Evolutionary conservation across 805 yeast genomes (phyloP).

Genomic region (Yamadazyma nakazawae): DNA sequence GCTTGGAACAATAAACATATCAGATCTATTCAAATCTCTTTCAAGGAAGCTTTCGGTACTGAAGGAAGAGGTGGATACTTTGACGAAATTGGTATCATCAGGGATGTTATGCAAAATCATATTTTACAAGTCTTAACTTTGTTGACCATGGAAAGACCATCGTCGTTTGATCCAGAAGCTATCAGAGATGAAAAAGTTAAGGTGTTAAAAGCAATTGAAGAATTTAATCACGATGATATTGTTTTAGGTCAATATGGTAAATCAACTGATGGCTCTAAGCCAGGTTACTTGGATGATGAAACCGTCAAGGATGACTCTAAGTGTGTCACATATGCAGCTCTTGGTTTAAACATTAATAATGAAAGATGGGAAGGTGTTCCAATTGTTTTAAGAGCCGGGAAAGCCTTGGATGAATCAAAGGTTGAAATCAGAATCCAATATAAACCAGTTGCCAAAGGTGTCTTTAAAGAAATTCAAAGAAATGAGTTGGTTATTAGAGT

Average conservation of each 20-base stretch:
- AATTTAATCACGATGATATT: slow-evolving; percentile 62
- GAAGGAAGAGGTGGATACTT: slow-evolving; percentile 99
- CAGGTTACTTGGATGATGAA: slow-evolving; percentile 88
- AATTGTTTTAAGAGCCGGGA: slow-evolving; percentile 92
- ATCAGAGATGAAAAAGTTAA: slow-evolving; percentile 95
- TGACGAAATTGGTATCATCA: slow-evolving; percentile 88
- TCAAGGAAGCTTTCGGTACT: slow-evolving; percentile 98
- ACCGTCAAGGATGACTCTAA: slow-evolving; percentile 80
- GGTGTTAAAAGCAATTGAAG: slow-evolving; percentile 76
- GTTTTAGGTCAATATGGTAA: slow-evolving; percentile 84
- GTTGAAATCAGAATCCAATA: slow-evolving; percentile 95
- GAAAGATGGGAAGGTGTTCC: slow-evolving; percentile 99
- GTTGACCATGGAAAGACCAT: slow-evolving; percentile 94
- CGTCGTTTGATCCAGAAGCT: slow-evolving; percentile 85
- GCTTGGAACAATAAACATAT: slow-evolving; percentile 84
- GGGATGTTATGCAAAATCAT: slow-evolving; percentile 99
- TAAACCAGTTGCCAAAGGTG: slow-evolving; percentile 79
- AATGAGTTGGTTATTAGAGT: slow-evolving; percentile 92
- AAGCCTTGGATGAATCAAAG: slow-evolving; percentile 91
- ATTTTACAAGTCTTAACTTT: slow-evolving; percentile 87
- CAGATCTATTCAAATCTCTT: slow-evolving; percentile 78
- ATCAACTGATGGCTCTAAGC: slow-evolving; percentile 85
- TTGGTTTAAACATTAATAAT: slow-evolving; percentile 73
- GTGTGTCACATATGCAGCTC: slow-evolving; percentile 90
- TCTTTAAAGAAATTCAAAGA: slow-evolving; percentile 76